Conservation (phyloP, 345 rosid species). For the Litchi chinensis region DNA sequence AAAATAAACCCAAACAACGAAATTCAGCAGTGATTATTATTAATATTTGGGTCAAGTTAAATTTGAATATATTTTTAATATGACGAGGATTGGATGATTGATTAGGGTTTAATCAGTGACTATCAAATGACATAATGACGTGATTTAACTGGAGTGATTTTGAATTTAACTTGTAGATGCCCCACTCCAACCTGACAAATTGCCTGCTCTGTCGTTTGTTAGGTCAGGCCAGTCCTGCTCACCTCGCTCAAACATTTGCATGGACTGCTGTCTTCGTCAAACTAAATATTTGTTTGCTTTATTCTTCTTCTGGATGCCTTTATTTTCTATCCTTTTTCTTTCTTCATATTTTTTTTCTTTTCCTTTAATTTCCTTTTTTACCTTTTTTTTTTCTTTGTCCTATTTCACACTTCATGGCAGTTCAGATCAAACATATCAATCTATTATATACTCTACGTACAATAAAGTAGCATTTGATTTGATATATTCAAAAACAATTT, state of each 20-base stretch:
- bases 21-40: not conserved
- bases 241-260: not conserved
- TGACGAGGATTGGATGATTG: not conserved
- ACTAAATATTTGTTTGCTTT: constrained; percentile 13
- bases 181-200: constrained; percentile 11
- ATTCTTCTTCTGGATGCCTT: constrained; percentile 25
- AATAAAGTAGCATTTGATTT: not conserved
- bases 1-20: not conserved
- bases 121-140: not conserved
- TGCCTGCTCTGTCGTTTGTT: not conserved
- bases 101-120: not conserved
- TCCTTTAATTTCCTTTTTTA: not conserved
- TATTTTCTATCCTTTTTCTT: constrained; percentile 12
- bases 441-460: too few species aligned
- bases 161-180: not conserved
- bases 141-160: not conserved
- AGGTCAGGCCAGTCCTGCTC: not conserved
- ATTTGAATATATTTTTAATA: not conserved
- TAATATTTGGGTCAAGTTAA: not conserved
- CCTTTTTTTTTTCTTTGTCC: constrained; percentile 29
- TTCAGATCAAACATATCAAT: constrained; percentile 19
- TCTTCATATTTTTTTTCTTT: not conserved
- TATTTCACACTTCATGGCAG: constrained; percentile 39
- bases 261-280: constrained; percentile 30
- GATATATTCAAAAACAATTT: not conserved